phyloP scores from a whole-genome alignment of 345 rosid species.

The Lepidium sativum region DNA sequence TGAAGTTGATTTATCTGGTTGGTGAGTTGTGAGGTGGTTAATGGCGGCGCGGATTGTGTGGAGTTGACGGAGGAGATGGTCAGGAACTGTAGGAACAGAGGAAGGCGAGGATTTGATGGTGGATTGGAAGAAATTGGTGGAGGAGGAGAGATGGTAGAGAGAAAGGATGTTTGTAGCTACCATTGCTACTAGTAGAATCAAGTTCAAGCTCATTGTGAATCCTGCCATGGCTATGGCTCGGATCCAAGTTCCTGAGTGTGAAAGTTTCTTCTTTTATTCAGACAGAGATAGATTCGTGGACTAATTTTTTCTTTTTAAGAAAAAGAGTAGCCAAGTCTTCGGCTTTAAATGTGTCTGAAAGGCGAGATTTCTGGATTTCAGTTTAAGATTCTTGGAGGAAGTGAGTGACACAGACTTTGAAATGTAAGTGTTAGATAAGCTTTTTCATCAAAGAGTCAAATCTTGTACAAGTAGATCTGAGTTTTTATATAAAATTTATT shows the following conservation, averaged over 20 bases:
- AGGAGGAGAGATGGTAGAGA: slow-evolving; percentile 87
- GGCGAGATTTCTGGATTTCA: slow-evolving; percentile 4
- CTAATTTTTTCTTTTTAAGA: too few relatives aligned
- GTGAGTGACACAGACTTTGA: slow-evolving; percentile 5
- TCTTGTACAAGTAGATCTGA: slow-evolving; percentile 20
- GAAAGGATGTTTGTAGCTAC: slow-evolving; percentile 96
- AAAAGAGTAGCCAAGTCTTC: background rate
- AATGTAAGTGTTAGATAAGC: slow-evolving; percentile 17
- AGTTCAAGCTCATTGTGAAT: slow-evolving; percentile 79
- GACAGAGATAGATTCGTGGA: slow-evolving; percentile 1
- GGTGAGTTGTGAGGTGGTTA: slow-evolving; percentile 79
- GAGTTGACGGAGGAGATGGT: slow-evolving; percentile 78
- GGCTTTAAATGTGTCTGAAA: slow-evolving; percentile 2
- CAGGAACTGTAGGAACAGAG: slow-evolving; percentile 48
- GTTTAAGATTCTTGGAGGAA: background rate
- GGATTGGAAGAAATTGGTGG: slow-evolving; percentile 42
- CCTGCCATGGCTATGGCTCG: slow-evolving; percentile 36
- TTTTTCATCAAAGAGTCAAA: slow-evolving; percentile 16
- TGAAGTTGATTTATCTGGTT: slow-evolving; percentile 29
- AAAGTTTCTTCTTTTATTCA: background rate
- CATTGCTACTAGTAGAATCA: slow-evolving; percentile 77
- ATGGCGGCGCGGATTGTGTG: slow-evolving; percentile 90
- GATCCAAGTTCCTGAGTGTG: slow-evolving; percentile 11
- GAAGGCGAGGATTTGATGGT: slow-evolving; percentile 38
- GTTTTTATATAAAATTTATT: background rate